Conservation (phyloP, 2,329 filamentous ascomycete species). For the Penicillium concentricum region DNA sequence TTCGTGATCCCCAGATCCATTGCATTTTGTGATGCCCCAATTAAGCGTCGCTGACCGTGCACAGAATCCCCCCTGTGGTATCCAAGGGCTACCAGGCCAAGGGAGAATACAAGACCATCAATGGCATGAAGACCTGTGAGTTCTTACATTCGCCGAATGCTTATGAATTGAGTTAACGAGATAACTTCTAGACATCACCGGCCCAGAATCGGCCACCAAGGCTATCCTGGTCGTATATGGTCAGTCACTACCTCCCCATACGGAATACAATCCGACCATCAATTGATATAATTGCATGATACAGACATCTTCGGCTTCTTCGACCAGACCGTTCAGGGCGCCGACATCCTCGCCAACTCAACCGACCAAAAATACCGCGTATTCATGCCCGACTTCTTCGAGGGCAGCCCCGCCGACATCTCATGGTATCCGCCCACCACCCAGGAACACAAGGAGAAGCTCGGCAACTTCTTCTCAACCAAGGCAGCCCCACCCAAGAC, state of each 20-base stretch:
- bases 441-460: conserved; percentile 59
- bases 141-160: conserved; percentile 3
- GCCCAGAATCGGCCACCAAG: conserved; percentile 54
- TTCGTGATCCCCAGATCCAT: conserved; percentile 23
- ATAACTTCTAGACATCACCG: conserved; percentile 51
- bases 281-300: not conserved
- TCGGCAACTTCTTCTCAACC: conserved; percentile 59
- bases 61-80: conserved; percentile 44
- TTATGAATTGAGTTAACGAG: not conserved
- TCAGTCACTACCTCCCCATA: conserved; percentile 16
- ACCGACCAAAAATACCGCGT: conserved; percentile 73
- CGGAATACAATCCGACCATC: not conserved
- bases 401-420: conserved; percentile 67
- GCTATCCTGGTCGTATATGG: conserved; percentile 59
- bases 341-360: conserved; percentile 60
- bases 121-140: conserved; percentile 62
- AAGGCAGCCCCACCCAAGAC: conserved; percentile 59
- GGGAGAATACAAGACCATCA: conserved; percentile 58
- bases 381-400: conserved; percentile 90
- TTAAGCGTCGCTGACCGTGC: not conserved
- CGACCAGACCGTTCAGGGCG: conserved; percentile 61
- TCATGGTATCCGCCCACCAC: conserved; percentile 61
- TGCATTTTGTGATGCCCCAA: not conserved
- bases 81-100: conserved; percentile 54
- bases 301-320: conserved; percentile 64